Evolutionary conservation across 495 filamentous ascomycete species (phyloP).

Genomic region (Penicillium flavigenum): DNA sequence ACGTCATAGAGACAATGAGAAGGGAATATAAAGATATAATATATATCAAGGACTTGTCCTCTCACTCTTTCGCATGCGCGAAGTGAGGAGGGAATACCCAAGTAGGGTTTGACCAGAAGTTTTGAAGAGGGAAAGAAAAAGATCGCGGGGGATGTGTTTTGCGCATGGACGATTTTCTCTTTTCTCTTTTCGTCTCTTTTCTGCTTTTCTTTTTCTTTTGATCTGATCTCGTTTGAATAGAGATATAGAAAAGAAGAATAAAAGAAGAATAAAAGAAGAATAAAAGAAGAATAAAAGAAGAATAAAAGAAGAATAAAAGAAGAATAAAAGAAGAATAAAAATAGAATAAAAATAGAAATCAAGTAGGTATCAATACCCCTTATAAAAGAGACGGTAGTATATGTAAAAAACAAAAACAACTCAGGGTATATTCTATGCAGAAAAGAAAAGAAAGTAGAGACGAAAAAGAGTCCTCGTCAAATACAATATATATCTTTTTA

Average conservation of each 20-base stretch:
- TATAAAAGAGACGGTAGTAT: not conserved
- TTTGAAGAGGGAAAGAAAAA: not conserved
- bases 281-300: not conserved
- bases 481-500: too few relatives aligned
- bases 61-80: slow-evolving; percentile 17
- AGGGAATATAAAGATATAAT: slow-evolving; percentile 8
- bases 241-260: not conserved
- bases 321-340: not conserved
- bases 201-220: not conserved
- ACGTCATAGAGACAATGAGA: slow-evolving; percentile 32
- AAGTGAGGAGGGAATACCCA: slow-evolving; percentile 20
- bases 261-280: not conserved
- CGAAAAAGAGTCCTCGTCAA: not conserved
- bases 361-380: not conserved
- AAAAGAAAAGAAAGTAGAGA: not conserved
- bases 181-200: not conserved
- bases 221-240: not conserved
- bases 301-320: too few relatives aligned
- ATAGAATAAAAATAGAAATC: not conserved
- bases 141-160: slow-evolving; percentile 6
- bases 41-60: not conserved
- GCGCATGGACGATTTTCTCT: slow-evolving; percentile 5
- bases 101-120: slow-evolving; percentile 7
- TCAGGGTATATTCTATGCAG: not conserved
- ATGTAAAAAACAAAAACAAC: not conserved